phyloP scores from a whole-genome alignment of 2,329 filamentous ascomycete genomes.

The Ophiosphaerella narmari region DNA sequence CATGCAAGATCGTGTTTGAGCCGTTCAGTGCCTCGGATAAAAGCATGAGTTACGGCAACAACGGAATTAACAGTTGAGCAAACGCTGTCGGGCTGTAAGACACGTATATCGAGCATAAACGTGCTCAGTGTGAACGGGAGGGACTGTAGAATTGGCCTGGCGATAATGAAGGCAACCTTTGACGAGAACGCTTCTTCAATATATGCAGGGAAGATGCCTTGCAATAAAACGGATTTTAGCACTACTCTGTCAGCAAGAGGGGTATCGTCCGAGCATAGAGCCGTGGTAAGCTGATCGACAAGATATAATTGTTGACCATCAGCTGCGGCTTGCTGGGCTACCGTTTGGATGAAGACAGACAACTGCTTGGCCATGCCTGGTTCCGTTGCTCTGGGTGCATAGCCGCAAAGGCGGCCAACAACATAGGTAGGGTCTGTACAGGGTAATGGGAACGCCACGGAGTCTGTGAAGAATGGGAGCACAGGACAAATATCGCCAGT shows the following conservation, averaged over 20 bases:
- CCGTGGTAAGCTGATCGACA: conserved; percentile 57
- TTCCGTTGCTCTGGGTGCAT: conserved; percentile 58
- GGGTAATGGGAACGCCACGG: conserved; percentile 63
- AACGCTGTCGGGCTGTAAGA: conserved; percentile 48
- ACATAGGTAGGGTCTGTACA: conserved; percentile 65
- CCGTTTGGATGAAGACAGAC: conserved; percentile 62
- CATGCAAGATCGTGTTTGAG: conserved; percentile 41
- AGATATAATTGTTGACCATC: conserved; percentile 64
- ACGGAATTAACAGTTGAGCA: conserved; percentile 45
- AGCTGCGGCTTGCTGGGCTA: conserved; percentile 62
- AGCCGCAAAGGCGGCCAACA: conserved; percentile 63
- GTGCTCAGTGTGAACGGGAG: conserved; percentile 49
- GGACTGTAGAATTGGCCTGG: conserved; percentile 58
- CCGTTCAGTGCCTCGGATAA: conserved; percentile 42
- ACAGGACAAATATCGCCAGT: conserved; percentile 61
- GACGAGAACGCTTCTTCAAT: conserved; percentile 55
- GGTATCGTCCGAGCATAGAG: conserved; percentile 54
- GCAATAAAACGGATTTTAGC: conserved; percentile 58
- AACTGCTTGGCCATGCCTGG: conserved; percentile 59
- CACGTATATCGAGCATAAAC: conserved; percentile 53
- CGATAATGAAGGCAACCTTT: conserved; percentile 57
- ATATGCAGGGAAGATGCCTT: conserved; percentile 62
- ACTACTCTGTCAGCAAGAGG: conserved; percentile 49
- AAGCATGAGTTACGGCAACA: conserved; percentile 45
- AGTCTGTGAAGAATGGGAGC: conserved; percentile 65